Evolutionary conservation across 306 rosid genomes (phyloP), one percentile per base, ranked within the genome.

Genomic region (Comarum palustre): DNA sequence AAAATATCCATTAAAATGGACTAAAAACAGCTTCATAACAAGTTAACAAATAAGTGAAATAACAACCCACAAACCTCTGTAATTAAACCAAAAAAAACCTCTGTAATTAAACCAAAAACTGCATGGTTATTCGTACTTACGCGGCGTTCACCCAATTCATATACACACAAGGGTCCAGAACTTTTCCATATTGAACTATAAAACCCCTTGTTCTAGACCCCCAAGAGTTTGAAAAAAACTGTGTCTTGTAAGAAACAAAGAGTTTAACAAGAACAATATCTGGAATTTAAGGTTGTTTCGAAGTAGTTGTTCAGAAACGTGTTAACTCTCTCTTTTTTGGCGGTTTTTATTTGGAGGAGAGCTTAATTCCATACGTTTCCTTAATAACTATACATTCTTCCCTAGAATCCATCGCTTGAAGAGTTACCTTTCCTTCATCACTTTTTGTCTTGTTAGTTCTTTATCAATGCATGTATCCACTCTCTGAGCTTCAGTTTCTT

Each of bases 271-370:
- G 12, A 12, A 31, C 22, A 60, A 31, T 15, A 22, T 16, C 42
- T 58, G 32, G 41, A 60, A 31, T 60, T 60, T 60, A 29, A 60
- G 66, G 22, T 31, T 31, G 66, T 60, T 14, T 60, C 20, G 42
- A 39, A 64, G 42, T 8, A 54, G 59, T 75, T 52, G 75, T n/a
- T 20, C 68, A 51, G 75, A 71, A 64, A 75, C 73, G 22, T 48
- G 39, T 72, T 55, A 3, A 4, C 38, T 34, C 86, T 80, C 71
- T 77, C 68, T 79, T 82, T 76, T 84, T 73, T 84, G 87, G 86
- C 81, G 77, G 85, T 81, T 83, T 81, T 83, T 25, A 38, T 36
- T 45, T 11, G 13, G 27, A 13, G 62, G 38, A 3, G 9, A 42
- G 66, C 61, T 69, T 42, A 14, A 68, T 58, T 54, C 61, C 69